phyloP scores from a whole-genome alignment of 352 stramenopile species.

The Phytopythium vexans region DNA sequence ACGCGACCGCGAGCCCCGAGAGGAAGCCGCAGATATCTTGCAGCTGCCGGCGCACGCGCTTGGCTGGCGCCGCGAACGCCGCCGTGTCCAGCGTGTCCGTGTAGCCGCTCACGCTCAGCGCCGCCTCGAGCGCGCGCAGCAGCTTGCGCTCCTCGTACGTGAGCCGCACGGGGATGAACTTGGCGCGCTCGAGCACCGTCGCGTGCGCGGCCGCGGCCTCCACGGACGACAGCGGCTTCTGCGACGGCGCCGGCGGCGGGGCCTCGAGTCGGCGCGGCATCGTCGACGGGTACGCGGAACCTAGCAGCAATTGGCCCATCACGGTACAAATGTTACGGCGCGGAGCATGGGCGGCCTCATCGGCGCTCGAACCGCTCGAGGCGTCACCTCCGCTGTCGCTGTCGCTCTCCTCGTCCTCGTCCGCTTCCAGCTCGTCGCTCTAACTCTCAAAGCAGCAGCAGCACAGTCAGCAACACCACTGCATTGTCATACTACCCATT shows the following conservation, averaged over 20 bases:
- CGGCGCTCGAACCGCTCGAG: conserved; percentile 14
- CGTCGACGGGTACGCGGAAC: conserved; percentile 36
- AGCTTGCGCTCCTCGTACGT: conserved; percentile 94
- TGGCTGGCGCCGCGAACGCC: conserved; percentile 57
- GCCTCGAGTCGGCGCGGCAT: conserved; percentile 15
- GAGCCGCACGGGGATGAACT: conserved; percentile 96
- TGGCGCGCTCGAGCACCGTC: conserved; percentile 89
- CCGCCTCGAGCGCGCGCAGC: conserved; percentile 91
- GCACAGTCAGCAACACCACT: not conserved
- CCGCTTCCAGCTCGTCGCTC: conserved; percentile 33
- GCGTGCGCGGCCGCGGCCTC: conserved; percentile 3
- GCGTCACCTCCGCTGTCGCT: conserved; percentile 31
- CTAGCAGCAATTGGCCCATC: conserved; percentile 85
- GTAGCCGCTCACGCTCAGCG: conserved; percentile 93
- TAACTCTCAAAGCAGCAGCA: conserved; percentile 1
- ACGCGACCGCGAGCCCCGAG: conserved; percentile 86
- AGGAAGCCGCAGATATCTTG: conserved; percentile 92
- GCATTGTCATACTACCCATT: not conserved
- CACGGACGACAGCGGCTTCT: conserved; percentile 1
- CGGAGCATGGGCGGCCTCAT: conserved; percentile 29
- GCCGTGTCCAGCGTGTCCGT: conserved; percentile 90
- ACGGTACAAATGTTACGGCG: conserved; percentile 87
- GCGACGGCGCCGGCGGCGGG: conserved; percentile 9
- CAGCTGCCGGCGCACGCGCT: conserved; percentile 86
- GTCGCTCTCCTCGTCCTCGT: conserved; percentile 37